Conservation (phyloP, 2,329 filamentous ascomycete genomes). For the Cordyceps javanica region DNA sequence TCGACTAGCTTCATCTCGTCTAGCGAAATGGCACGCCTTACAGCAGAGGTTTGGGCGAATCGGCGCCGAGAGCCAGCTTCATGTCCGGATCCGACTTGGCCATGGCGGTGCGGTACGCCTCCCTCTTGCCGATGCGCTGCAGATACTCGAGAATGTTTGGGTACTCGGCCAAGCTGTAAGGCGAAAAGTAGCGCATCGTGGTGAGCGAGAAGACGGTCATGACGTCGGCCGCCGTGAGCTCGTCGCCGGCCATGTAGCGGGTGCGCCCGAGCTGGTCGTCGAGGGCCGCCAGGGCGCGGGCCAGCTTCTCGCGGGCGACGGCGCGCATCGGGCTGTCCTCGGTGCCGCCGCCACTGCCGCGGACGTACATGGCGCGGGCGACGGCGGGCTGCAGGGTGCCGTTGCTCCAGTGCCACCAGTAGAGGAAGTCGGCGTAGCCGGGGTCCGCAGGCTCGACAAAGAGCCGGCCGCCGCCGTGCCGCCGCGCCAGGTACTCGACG, state of each 20-base stretch:
- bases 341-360: constrained; percentile 2
- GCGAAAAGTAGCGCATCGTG: constrained; percentile 50
- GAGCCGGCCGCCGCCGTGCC: constrained; percentile 44
- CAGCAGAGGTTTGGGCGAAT: constrained; percentile 13
- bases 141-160: constrained; percentile 40
- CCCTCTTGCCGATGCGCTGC: constrained; percentile 34
- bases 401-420: constrained; percentile 57
- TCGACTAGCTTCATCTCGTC: neutral
- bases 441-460: constrained; percentile 37
- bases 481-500: constrained; percentile 54
- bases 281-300: constrained; percentile 27
- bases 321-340: constrained; percentile 22
- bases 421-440: constrained; percentile 55
- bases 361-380: constrained; percentile 30
- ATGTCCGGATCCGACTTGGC: constrained; percentile 43
- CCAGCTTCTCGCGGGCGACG: constrained; percentile 27
- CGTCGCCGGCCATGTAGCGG: constrained; percentile 53
- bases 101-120: constrained; percentile 42
- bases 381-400: constrained; percentile 37
- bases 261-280: constrained; percentile 41
- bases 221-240: constrained; percentile 60
- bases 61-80: constrained; percentile 25
- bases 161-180: constrained; percentile 35
- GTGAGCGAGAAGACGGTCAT: constrained; percentile 57
- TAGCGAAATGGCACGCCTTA: neutral